These are phyloP conservation scores for Boletellus deceptivus DNA, from an alignment of 1,284 basidiomycete species.

Conservation along the genomic window DNA sequence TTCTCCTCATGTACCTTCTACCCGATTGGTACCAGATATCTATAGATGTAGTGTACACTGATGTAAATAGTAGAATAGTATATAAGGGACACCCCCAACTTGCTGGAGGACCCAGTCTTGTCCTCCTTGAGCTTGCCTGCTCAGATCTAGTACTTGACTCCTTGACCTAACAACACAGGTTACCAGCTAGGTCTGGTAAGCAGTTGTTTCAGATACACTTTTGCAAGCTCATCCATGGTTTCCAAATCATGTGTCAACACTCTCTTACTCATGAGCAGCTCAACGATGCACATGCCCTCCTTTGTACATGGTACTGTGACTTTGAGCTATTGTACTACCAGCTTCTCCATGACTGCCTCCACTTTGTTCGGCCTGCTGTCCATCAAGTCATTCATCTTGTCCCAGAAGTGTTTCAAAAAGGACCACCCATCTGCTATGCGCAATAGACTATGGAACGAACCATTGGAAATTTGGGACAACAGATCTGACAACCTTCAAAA, in stretches of 20 bases:
- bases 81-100: too few species aligned
- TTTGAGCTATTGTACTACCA: neutral
- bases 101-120: too few species aligned
- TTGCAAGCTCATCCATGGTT: constrained; percentile 4
- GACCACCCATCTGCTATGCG: constrained; percentile 7
- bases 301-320: neutral
- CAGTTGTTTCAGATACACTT: too few species aligned
- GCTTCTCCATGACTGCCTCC: neutral
- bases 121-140: too few species aligned
- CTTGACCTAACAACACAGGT: too few species aligned
- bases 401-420: constrained; percentile 1
- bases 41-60: too few species aligned
- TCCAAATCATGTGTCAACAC: neutral
- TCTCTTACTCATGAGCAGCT: neutral
- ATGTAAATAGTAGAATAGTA: too few species aligned
- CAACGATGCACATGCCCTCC: neutral
- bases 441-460: constrained; percentile 17
- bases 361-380: neutral
- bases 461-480: constrained; percentile 8
- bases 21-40: too few species aligned
- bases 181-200: too few species aligned
- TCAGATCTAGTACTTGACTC: too few species aligned
- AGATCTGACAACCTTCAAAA: constrained; percentile 1
- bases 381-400: constrained; percentile 1
- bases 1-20: too few species aligned